Conservation (phyloP, 306 rosid species). For the Trichosanthes truncata region DNA sequence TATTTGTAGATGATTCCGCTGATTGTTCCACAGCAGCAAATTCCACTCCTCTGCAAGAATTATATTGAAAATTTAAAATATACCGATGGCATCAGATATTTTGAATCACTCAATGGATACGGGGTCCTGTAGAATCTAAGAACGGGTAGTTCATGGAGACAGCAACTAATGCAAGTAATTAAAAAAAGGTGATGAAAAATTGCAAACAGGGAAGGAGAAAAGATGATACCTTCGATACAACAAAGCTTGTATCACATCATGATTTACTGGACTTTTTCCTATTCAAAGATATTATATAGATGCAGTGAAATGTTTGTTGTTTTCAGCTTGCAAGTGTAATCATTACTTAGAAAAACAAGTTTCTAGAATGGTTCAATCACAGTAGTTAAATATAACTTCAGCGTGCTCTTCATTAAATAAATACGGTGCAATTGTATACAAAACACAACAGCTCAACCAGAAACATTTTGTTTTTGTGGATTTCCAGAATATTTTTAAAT, state of each 20-base stretch:
- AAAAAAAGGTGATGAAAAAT: neutral
- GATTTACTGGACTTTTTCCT: neutral
- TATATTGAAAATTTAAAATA: neutral
- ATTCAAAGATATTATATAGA: neutral
- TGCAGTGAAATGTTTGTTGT: neutral
- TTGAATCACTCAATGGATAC: neutral
- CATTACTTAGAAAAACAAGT: neutral
- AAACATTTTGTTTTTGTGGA: too few species aligned
- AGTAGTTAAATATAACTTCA: too few species aligned
- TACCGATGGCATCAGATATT: neutral
- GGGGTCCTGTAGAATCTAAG: neutral
- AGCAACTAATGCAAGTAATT: neutral
- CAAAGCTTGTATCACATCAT: neutral
- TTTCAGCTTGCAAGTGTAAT: neutral
- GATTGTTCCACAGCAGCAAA: constrained; percentile 58
- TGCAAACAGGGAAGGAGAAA: neutral
- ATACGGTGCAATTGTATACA: too few species aligned
- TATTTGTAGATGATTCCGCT: constrained; percentile 54
- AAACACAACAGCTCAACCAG: too few species aligned
- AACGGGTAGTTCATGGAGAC: neutral
- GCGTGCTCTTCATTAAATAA: too few species aligned
- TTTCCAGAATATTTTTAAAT: too few species aligned
- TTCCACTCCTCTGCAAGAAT: constrained; percentile 57
- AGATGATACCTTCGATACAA: neutral
- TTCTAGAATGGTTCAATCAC: too few species aligned